Base-by-base conservation (phyloP, 2,329 filamentous ascomycete genomes). In the Colletotrichum sp. region DNA sequence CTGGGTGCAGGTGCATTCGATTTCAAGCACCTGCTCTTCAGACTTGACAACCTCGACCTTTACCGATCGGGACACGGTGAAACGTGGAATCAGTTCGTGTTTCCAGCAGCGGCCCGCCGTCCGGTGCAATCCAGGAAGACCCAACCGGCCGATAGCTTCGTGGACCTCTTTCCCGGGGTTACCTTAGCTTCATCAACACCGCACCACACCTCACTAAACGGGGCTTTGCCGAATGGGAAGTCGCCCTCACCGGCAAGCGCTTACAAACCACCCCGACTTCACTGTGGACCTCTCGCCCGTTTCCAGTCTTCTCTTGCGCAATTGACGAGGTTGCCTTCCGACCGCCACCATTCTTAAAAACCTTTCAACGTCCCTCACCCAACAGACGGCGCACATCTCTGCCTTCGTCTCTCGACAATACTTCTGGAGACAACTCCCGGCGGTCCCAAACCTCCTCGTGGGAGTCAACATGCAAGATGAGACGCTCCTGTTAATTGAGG, bases 401-500 rank as follows among this genome's bases (percentile, higher is more conserved):
- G n/a, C 28, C 59, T 12, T 39, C 9, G 62, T 66, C 28, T 32
- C 44, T n/a, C 63, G 63, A 52, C 39, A 59, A 39, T 18, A 26
- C 26, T 36, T 36, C 21, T 36, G 30, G 57, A 63, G 21, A 28
- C 18, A 49, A 21, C n/a, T 24, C 9, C 36, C 18, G 36, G 26
- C 18, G 7, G 9, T 28, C n/a, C 18, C 59, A 16, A 34, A 32
- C 34, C 68, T 52, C n/a, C n/a, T 32, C 18, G 32, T 32, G 7
- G 44, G 59, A 24, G 34, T 69, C 76, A 72, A 36, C 57, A 76
- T 76, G 72, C 72, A 64, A 63, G 67, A 78, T 78, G 77, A 71
- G 62, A 63, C 74, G 32, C 39, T 49, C 21, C 63, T 77, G 52
- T 63, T 78, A 21, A 69, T 72, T 24, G 72, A 77, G 72, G 66